Evolutionary conservation across 768 basidiomycete genomes (phyloP), one percentile per base, ranked within the genome.

Genomic region (Podaxis sp.): DNA sequence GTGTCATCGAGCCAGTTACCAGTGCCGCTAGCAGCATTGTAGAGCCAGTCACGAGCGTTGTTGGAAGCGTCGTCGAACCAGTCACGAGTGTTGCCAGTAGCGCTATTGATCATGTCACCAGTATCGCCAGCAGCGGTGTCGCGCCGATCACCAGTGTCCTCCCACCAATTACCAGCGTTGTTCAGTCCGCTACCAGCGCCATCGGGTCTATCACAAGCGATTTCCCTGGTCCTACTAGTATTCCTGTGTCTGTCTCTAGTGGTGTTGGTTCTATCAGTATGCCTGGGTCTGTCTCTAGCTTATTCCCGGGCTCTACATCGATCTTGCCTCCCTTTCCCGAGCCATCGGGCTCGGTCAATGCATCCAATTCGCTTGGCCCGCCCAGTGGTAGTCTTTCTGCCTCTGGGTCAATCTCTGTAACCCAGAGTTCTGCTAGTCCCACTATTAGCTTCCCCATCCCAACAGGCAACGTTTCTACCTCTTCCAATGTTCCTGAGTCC

Each of bases 361-460:
- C 36, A 11, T 25, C 54, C 3, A 29, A 33, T 15, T 29, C 57
- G 43, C 29, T 40, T 41, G 36, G 25, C 24, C 11, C 60, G 51
- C 25, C 49, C 49, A 59, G 19, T 8, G 29, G 8, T 7, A 52
- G 51, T 41, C 12, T 37, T 24, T 13, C 36, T n/a, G 24, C 12
- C 13, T 22, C 54, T 27, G 24, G n/a, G n/a, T 38, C 24, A n/a
- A 8, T 27, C 54, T 24, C 56, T 9, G 13, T 27, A 9, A 46
- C 13, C 33, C n/a, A 15, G 15, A 27, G 36, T 11, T 63, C 54
- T 40, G 55, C 66, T 55, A 33, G 52, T 15, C 62, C 65, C 11
- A 54, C 59, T 11, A 65, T 69, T 38, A 62, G 37, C 15, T 70
- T 71, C 69, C 69, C 71, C 6, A 65, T 55, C 43, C 50, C 65